A percentile compares a stretch with the other conserved stretches of the same genome.
Conservation (phyloP, 495 filamentous ascomycete species). For the Cenococcum geophilum region DNA sequence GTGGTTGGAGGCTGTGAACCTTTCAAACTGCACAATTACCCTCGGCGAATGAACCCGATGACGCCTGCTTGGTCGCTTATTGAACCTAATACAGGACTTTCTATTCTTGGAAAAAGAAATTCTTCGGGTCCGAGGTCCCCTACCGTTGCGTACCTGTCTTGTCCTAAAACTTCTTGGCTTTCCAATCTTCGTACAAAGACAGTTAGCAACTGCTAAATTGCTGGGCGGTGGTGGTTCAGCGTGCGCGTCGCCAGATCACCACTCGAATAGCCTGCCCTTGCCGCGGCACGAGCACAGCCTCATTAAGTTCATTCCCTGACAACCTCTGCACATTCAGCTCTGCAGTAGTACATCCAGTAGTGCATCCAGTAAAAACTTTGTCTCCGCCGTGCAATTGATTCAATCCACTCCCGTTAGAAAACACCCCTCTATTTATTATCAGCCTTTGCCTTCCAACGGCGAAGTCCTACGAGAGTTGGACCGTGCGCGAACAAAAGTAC, state of each 20-base stretch:
- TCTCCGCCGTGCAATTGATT: no score
- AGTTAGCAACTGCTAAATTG: neutral
- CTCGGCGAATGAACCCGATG: neutral
- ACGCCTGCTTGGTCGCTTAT: neutral
- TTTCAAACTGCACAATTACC: neutral
- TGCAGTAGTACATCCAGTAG: no score
- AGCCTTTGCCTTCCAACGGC: no score
- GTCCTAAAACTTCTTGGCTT: neutral
- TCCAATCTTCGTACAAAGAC: neutral
- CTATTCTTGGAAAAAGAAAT: neutral
- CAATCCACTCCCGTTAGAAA: no score
- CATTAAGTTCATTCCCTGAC: neutral
- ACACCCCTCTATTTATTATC: no score
- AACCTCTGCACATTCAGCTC: no score
- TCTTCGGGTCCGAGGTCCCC: neutral
- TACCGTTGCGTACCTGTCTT: neutral
- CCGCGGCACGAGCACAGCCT: conserved; percentile 6
- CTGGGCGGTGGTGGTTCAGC: neutral
- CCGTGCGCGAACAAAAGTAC: no score
- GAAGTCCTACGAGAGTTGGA: no score
- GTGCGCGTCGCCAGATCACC: neutral
- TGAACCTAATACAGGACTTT: neutral
- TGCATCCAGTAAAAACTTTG: no score
- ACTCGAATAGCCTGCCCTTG: neutral
- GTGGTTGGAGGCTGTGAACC: neutral